Base-by-base conservation (phyloP, 257 asterid genomes). In the Cynanchum wilfordii region DNA sequence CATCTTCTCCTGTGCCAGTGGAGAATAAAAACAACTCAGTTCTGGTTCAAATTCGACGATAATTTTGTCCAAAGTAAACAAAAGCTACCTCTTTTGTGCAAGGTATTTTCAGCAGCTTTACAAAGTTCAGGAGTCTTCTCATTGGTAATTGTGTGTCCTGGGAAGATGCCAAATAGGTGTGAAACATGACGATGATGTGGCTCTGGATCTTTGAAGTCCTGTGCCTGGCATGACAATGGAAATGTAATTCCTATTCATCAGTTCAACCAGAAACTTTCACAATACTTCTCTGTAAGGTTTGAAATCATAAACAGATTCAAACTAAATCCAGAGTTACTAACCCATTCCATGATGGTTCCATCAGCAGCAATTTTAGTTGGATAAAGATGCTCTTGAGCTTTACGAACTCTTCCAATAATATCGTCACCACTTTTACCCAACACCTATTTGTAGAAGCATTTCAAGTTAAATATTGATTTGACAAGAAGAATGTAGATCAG, bases 291-390 rank as follows among this genome's bases (percentile, higher is more conserved):
- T 20, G 9, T 47, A 10, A 71, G 65, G 66, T 25, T 42, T 54
- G 45, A 24, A 60, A 75, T 55, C 12, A 52, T 30, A 42, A 16
- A 4, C 25, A 20, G 51, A 56, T 22, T 10, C 13, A 50, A 40
- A 60, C 51, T 27, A 36, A 44, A 42, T 55, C 40, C 66, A 30
- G 73, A 71, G 74, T 52, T 76, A 74, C 89, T 45, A 76, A 89
- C 97, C 96, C 96, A 91, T 83, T 91, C 97, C 97, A 86, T 88
- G 79, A 89, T 81, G 38, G 93, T 84, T 76, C 95, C 94, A 72
- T 91, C 97, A 71, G 72, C 74, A 2, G 93, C 89, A 60, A 89
- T 84, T 76, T 69, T 83, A 54, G 88, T 83, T 6, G 91, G 90
- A 70, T 76, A 76, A 78, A 87, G 96, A 66, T 82, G 89, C 22